These are phyloP conservation scores for Myrica gale DNA, from an alignment of 306 rosid species.

Conservation along the genomic window DNA sequence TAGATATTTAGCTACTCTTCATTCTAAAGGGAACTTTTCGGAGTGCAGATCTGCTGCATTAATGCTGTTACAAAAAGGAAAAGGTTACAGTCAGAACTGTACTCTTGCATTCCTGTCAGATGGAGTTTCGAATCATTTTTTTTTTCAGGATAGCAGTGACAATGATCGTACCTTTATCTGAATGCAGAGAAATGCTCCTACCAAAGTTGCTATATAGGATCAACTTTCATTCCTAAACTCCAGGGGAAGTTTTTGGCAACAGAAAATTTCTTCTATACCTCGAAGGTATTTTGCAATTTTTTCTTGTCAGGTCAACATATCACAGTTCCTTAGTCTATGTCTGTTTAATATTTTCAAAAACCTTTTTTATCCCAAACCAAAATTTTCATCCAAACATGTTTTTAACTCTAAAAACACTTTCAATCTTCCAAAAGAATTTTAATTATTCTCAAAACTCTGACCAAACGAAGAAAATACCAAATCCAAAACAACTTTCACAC, in stretches of 20 bases:
- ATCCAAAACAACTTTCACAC: too few species aligned
- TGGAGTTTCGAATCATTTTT: conserved; percentile 12
- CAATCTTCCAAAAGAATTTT: too few species aligned
- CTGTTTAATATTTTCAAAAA: too few species aligned
- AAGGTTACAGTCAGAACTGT: conserved; percentile 50
- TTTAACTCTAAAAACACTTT: too few species aligned
- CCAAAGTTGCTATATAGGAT: conserved; percentile 69
- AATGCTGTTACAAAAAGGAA: conserved; percentile 77
- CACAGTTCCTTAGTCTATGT: neutral
- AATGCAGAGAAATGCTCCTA: conserved; percentile 67
- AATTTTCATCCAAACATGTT: too few species aligned
- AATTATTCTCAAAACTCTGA: too few species aligned
- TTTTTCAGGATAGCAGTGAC: conserved; percentile 18
- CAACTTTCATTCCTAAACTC: conserved; percentile 79
- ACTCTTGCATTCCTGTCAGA: conserved; percentile 19
- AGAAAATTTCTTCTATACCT: conserved; percentile 91
- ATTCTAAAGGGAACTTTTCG: conserved; percentile 76
- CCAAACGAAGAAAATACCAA: too few species aligned
- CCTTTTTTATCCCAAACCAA: too few species aligned
- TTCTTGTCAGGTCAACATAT: conserved; percentile 22
- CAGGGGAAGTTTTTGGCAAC: conserved; percentile 91
- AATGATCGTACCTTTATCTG: conserved; percentile 15
- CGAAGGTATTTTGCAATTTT: conserved; percentile 56
- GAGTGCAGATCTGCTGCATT: conserved; percentile 87
- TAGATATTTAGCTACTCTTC: conserved; percentile 42